Conservation (phyloP, 306 rosid genomes). For the Prosopis cineraria region DNA sequence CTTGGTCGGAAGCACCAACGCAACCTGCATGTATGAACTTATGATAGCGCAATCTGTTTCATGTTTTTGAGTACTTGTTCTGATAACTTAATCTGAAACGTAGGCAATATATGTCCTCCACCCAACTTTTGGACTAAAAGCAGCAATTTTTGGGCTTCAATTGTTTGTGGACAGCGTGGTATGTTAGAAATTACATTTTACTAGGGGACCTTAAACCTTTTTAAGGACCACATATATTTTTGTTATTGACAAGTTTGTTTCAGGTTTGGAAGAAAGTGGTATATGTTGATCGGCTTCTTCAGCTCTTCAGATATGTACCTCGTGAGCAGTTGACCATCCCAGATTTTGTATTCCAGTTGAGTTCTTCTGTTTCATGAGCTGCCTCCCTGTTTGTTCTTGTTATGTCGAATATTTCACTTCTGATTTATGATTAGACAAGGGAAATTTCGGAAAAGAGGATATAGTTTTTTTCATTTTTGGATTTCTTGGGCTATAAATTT, state of each 20-base stretch:
- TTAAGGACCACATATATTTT: neutral
- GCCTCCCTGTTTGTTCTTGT: slow-evolving; percentile 12
- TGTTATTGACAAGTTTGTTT: slow-evolving; percentile 15
- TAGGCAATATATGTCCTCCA: slow-evolving; percentile 90
- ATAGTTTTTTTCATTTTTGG: neutral
- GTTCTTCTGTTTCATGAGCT: slow-evolving; percentile 27
- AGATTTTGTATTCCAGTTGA: slow-evolving; percentile 88
- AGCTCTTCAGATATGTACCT: slow-evolving; percentile 86
- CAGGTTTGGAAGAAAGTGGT: slow-evolving; percentile 95
- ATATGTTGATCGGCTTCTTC: slow-evolving; percentile 77
- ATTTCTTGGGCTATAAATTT: slow-evolving; percentile 25
- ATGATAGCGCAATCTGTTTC: neutral
- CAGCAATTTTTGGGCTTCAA: slow-evolving; percentile 76
- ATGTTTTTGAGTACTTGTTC: slow-evolving; percentile 11
- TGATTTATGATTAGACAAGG: neutral
- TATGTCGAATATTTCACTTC: slow-evolving; percentile 5
- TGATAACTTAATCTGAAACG: slow-evolving; percentile 39
- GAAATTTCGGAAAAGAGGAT: slow-evolving; percentile 1
- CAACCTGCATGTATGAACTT: slow-evolving; percentile 66
- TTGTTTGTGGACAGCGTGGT: slow-evolving; percentile 78
- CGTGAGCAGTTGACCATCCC: slow-evolving; percentile 95
- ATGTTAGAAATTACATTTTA: slow-evolving; percentile 30
- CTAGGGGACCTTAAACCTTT: slow-evolving; percentile 13
- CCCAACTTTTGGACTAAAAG: slow-evolving; percentile 86
- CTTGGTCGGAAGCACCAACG: slow-evolving; percentile 87